A percentile compares a stretch with the other conserved stretches of the same genome.
Conservation (phyloP, 768 basidiomycete genomes). For the Pholiota molesta region DNA sequence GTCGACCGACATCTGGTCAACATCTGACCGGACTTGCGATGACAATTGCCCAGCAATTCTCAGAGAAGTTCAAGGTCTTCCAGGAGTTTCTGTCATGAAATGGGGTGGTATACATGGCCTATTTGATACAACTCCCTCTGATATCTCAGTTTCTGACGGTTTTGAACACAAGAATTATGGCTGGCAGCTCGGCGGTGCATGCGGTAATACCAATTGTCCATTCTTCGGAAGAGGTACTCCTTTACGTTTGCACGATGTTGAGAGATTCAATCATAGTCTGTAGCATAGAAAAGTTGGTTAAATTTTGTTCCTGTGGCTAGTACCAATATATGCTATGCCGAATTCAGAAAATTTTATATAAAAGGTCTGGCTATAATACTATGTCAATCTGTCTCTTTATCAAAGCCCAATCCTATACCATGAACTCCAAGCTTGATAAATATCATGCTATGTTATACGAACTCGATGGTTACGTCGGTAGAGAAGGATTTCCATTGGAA, state of each 20-base stretch:
- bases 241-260: too few relatives aligned
- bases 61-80: neutral
- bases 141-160: neutral
- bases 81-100: neutral
- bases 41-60: neutral
- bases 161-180: neutral
- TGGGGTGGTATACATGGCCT: neutral
- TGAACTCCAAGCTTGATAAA: neutral
- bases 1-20: neutral
- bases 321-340: too few relatives aligned
- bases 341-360: too few relatives aligned
- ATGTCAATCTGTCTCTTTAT: too few relatives aligned
- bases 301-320: too few relatives aligned
- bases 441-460: neutral
- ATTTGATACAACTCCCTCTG: neutral
- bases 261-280: too few relatives aligned
- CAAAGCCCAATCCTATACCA: neutral
- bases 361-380: too few relatives aligned
- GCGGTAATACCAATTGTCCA: neutral
- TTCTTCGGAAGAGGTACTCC: neutral
- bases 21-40: neutral
- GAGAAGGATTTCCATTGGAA: neutral
- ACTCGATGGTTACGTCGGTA: neutral
- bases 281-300: too few relatives aligned
- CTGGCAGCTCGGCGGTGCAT: neutral